phyloP scores from a whole-genome alignment of 1,139 yeast species.

The Diutina sp. region DNA sequence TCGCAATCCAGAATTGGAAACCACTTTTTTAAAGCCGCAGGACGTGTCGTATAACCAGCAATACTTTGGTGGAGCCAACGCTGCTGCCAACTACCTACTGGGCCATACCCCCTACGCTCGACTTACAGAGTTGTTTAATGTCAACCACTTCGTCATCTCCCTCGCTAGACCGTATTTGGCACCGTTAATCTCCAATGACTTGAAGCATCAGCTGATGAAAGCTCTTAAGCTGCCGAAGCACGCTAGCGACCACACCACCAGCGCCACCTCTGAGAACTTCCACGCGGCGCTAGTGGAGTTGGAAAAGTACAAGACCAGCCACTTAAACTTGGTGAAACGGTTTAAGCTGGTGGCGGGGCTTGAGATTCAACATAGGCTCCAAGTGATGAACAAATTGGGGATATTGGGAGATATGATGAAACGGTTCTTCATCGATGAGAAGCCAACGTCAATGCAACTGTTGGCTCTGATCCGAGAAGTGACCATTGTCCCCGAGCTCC shows the following conservation, averaged over 20 bases:
- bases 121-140: constrained; percentile 84
- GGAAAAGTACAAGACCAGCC: constrained; percentile 10
- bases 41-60: constrained; percentile 33
- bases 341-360: constrained; percentile 26
- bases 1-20: constrained; percentile 17
- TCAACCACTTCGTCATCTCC: constrained; percentile 81
- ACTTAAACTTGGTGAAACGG: constrained; percentile 21
- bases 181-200: constrained; percentile 72
- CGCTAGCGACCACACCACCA: not conserved
- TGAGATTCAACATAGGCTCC: constrained; percentile 77
- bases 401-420: constrained; percentile 58
- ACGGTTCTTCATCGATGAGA: constrained; percentile 77
- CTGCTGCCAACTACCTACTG: constrained; percentile 11
- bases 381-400: constrained; percentile 70
- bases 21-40: constrained; percentile 30
- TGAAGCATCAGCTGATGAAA: constrained; percentile 39
- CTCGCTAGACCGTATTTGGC: constrained; percentile 90
- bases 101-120: constrained; percentile 65
- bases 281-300: not conserved
- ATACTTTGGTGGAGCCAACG: constrained; percentile 16
- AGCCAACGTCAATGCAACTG: constrained; percentile 53
- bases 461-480: constrained; percentile 52
- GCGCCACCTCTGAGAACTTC: not conserved
- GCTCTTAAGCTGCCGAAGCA: not conserved
- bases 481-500: constrained; percentile 79